A percentile compares a stretch with the other conserved stretches of the same genome.
Conservation (phyloP, 2,329 filamentous ascomycete species). For the Pezicula neosporulosa region DNA sequence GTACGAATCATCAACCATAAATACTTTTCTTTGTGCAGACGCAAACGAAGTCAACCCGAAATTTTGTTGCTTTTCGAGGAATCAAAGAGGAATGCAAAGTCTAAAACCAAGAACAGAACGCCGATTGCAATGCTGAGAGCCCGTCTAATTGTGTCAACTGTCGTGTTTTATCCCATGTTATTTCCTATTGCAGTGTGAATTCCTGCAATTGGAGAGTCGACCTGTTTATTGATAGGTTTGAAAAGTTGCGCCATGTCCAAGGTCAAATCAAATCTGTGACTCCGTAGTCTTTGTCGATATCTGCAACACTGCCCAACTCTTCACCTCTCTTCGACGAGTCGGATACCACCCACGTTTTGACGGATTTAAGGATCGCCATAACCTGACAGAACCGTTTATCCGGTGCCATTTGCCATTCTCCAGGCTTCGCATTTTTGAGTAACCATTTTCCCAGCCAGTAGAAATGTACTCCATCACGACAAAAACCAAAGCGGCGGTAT, state of each 20-base stretch:
- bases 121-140: background rate
- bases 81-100: background rate
- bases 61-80: background rate
- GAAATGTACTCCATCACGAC: constrained; percentile 67
- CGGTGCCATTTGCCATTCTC: constrained; percentile 50
- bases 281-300: constrained; percentile 66
- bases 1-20: too few species aligned
- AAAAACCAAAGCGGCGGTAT: constrained; percentile 63
- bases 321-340: constrained; percentile 64
- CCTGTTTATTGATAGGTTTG: constrained; percentile 49
- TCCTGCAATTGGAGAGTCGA: constrained; percentile 30
- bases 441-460: constrained; percentile 69
- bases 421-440: constrained; percentile 51
- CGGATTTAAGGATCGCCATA: constrained; percentile 57
- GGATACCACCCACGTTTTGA: constrained; percentile 56
- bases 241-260: constrained; percentile 72
- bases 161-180: constrained; percentile 1
- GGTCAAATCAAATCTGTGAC: constrained; percentile 59
- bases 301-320: constrained; percentile 64
- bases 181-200: background rate
- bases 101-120: background rate
- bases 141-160: background rate
- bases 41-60: background rate
- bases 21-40: background rate
- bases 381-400: constrained; percentile 59